phyloP scores from a whole-genome alignment of 371 early-diverging fungal genomes.

The Mortierella sp. region DNA sequence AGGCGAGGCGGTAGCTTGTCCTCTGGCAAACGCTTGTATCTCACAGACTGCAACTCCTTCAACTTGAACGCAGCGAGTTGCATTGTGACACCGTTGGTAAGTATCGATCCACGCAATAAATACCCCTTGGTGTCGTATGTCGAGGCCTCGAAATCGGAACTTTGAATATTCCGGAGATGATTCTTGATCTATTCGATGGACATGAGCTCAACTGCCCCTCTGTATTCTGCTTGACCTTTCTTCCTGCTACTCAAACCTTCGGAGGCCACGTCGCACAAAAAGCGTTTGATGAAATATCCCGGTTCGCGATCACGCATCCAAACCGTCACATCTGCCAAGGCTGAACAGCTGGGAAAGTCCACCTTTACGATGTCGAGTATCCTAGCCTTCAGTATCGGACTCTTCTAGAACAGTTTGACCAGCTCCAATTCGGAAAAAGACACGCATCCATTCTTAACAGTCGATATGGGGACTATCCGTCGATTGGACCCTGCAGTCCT shows the following conservation, averaged over 20 bases:
- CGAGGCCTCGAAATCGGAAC: not conserved
- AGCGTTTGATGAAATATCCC: not conserved
- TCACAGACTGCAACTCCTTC: conserved; percentile 15
- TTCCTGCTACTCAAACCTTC: not conserved
- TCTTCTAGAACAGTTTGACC: conserved; percentile 17
- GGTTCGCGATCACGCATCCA: not conserved
- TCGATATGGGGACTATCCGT: not conserved
- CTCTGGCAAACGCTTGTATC: conserved; percentile 15
- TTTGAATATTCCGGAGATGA: not conserved
- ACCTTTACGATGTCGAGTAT: not conserved
- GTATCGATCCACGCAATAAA: conserved; percentile 16
- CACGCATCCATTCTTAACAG: not conserved
- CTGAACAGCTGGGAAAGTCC: not conserved
- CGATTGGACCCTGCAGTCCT: not conserved
- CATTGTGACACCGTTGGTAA: conserved; percentile 18
- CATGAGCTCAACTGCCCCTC: conserved; percentile 4
- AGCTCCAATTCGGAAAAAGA: conserved; percentile 17
- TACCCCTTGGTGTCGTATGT: conserved; percentile 10
- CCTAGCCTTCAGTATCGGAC: not conserved
- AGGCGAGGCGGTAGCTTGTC: conserved; percentile 18
- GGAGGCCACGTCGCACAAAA: not conserved
- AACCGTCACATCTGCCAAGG: no score
- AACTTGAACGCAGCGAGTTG: conserved; percentile 27
- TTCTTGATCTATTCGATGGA: conserved; percentile 4
- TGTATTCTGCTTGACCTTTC: conserved; percentile 7